phyloP scores from a whole-genome alignment of 2,329 filamentous ascomycete genomes.

The Colletotrichum tamarilloi region DNA sequence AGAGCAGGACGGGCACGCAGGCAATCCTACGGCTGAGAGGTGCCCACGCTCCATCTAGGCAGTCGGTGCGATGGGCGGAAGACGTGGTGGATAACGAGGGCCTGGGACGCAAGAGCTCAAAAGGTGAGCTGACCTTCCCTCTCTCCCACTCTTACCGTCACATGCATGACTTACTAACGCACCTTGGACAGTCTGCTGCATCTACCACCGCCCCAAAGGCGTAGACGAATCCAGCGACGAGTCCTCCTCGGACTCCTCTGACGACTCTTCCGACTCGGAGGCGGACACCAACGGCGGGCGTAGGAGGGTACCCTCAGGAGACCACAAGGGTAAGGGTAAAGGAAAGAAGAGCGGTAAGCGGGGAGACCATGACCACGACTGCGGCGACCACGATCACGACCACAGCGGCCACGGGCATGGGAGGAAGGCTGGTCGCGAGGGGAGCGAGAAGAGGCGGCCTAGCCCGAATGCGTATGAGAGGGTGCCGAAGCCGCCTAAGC shows the following conservation, averaged over 20 bases:
- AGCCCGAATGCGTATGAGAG: conserved; percentile 88
- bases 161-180: no score
- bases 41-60: conserved; percentile 55
- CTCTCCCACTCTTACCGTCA: no score
- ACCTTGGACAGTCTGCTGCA: conserved; percentile 78
- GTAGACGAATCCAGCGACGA: conserved; percentile 86
- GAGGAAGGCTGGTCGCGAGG: conserved; percentile 42
- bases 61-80: conserved; percentile 90
- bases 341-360: conserved; percentile 53
- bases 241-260: conserved; percentile 68
- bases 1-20: conserved; percentile 43
- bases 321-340: conserved; percentile 52
- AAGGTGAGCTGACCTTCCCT: conserved; percentile 69
- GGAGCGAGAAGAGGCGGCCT: conserved; percentile 57
- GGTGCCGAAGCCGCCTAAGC: conserved; percentile 63
- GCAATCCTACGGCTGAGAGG: conserved; percentile 65
- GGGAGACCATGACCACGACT: conserved; percentile 49
- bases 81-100: conserved; percentile 96
- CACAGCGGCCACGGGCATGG: conserved; percentile 47
- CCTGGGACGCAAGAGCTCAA: conserved; percentile 91
- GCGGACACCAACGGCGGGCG: conserved; percentile 52
- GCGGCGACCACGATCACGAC: conserved; percentile 50
- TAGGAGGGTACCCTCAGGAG: conserved; percentile 40
- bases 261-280: conserved; percentile 60
- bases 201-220: conserved; percentile 88